Evolutionary conservation across 345 rosid species (phyloP).

Genomic region (Gossypium ekmanianum): DNA sequence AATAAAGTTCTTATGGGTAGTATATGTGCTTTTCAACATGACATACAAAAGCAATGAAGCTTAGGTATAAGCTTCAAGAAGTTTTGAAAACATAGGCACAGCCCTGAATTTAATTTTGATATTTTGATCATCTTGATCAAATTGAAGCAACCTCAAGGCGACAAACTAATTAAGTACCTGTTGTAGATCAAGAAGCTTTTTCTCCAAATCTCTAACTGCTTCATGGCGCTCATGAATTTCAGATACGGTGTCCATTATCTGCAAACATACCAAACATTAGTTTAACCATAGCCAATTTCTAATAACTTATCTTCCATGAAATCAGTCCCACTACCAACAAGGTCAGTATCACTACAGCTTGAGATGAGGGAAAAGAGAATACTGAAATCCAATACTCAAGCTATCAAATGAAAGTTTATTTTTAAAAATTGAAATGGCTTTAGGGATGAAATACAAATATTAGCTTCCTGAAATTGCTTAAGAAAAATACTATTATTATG

Average conservation of each 20-base stretch:
- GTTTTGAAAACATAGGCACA: neutral
- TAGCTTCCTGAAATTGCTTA: neutral
- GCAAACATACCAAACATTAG: conserved; percentile 20
- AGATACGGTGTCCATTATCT: conserved; percentile 93
- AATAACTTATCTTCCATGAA: neutral
- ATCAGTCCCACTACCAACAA: neutral
- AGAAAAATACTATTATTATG: neutral
- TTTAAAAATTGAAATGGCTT: neutral
- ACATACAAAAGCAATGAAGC: neutral
- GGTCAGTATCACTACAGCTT: neutral
- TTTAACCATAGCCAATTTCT: neutral
- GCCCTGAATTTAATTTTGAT: neutral
- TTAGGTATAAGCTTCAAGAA: neutral
- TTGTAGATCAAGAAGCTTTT: conserved; percentile 82
- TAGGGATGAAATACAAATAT: neutral
- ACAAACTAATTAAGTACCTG: conserved; percentile 49
- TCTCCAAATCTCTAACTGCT: conserved; percentile 84
- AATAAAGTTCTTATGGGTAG: neutral
- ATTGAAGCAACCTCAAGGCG: neutral
- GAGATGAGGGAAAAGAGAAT: neutral
- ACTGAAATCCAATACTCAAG: neutral
- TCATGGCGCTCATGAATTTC: conserved; percentile 99
- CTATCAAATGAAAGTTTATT: conserved; percentile 7
- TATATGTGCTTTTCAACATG: neutral
- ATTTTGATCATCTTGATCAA: neutral